phyloP scores from a whole-genome alignment of 805 yeast genomes.

The Candida hungchunana region DNA sequence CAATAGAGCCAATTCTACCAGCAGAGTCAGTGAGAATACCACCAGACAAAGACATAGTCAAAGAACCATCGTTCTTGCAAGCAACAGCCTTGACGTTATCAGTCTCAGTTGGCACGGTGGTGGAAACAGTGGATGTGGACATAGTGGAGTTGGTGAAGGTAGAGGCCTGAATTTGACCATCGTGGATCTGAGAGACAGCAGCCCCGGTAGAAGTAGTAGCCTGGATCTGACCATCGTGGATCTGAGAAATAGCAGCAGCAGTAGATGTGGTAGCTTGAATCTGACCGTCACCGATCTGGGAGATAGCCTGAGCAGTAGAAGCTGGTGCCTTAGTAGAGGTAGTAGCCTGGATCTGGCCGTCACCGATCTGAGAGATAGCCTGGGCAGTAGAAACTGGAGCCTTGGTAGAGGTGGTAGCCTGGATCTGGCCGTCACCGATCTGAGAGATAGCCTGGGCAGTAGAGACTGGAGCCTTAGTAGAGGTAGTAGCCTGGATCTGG shows the following conservation, averaged over 20 bases:
- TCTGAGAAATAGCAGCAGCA: constrained; percentile 15
- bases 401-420: constrained; percentile 37
- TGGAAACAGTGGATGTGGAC: constrained; percentile 6
- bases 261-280: constrained; percentile 30
- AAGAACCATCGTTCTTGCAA: constrained; percentile 44
- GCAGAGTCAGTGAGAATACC: constrained; percentile 51
- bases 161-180: constrained; percentile 37
- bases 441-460: constrained; percentile 29
- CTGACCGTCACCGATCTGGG: constrained; percentile 46
- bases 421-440: constrained; percentile 50
- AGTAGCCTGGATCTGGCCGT: constrained; percentile 25
- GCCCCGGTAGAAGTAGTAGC: constrained; percentile 32
- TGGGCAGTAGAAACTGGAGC: constrained; percentile 30
- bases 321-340: constrained; percentile 28
- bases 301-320: constrained; percentile 29
- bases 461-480: too few relatives aligned
- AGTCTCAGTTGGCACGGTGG: constrained; percentile 7
- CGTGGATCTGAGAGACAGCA: constrained; percentile 40
- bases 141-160: constrained; percentile 6
- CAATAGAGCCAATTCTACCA: constrained; percentile 76
- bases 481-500: constrained; percentile 30
- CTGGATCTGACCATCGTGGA: constrained; percentile 55
- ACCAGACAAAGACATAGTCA: constrained; percentile 50
- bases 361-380: constrained; percentile 18
- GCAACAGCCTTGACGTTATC: constrained; percentile 26